Percentiles rank a stretch among this genome's conserved stretches.
These are phyloP conservation scores for Tolypocladium amazonense DNA, from an alignment of 2,329 filamentous ascomycete species.

Conservation along the genomic window DNA sequence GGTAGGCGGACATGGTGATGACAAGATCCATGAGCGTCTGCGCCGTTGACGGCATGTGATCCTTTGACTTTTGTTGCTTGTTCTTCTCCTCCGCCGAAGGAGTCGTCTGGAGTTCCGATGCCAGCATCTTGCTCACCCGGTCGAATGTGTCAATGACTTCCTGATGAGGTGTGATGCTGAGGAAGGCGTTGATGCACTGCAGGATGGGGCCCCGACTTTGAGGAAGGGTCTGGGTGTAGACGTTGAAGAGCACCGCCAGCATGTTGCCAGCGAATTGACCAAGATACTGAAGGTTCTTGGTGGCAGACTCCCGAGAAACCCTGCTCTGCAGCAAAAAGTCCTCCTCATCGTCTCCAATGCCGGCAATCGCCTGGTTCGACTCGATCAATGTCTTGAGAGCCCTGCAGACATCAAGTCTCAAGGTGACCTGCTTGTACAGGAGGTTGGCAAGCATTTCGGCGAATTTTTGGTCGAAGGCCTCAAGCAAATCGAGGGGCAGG, in stretches of 20 bases:
- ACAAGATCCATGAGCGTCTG: conserved; percentile 96
- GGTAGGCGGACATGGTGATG: conserved; percentile 89
- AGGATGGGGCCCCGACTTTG: conserved; percentile 86
- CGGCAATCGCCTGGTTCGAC: conserved; percentile 74
- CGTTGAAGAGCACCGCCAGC: conserved; percentile 95
- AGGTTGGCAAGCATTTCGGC: conserved; percentile 87
- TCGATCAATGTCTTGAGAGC: conserved; percentile 81
- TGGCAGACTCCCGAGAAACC: conserved; percentile 62
- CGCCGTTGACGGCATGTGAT: conserved; percentile 80
- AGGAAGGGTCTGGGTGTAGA: conserved; percentile 92
- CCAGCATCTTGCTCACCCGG: conserved; percentile 76
- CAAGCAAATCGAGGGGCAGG: conserved; percentile 66
- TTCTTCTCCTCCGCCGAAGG: conserved; percentile 48
- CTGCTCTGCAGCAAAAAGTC: conserved; percentile 68
- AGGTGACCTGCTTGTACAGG: conserved; percentile 81
- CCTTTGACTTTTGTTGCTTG: conserved; percentile 48
- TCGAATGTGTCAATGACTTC: conserved; percentile 85
- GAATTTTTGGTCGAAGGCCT: conserved; percentile 76
- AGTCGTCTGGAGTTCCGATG: conserved; percentile 50
- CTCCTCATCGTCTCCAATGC: conserved; percentile 57
- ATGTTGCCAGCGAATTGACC: conserved; percentile 75
- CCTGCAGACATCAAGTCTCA: conserved; percentile 79
- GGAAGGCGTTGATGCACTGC: conserved; percentile 87
- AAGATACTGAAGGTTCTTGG: conserved; percentile 73
- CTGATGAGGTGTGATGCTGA: conserved; percentile 70